Conservation (phyloP, 139 green algal species). For the Tetradesmus lagerheimii region DNA sequence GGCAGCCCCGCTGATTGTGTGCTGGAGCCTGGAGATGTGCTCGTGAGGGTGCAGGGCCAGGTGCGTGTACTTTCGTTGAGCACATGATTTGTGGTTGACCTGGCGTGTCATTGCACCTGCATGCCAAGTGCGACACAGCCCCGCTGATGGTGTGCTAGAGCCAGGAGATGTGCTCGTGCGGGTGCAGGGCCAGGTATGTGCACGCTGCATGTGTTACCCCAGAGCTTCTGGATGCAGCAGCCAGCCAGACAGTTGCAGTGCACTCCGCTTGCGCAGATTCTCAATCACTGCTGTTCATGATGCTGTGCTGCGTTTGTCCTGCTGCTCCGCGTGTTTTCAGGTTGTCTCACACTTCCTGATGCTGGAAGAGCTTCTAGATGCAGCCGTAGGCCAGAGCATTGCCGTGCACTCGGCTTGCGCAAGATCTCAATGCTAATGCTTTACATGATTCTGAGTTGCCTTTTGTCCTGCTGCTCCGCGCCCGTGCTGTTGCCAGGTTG, state of each 20-base stretch:
- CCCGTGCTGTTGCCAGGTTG: constrained; percentile 50
- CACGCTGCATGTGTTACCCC: too few species aligned
- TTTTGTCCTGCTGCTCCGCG: background rate
- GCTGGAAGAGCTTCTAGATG: constrained; percentile 88
- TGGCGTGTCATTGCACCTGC: too few species aligned
- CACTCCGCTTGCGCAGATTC: too few species aligned
- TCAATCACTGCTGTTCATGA: background rate
- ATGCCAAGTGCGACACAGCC: constrained; percentile 82
- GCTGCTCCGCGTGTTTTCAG: background rate
- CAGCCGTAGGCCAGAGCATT: constrained; percentile 58
- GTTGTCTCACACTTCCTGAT: constrained; percentile 86
- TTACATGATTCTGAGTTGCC: background rate
- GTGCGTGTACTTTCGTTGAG: too few species aligned
- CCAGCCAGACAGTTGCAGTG: too few species aligned
- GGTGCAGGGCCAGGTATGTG: too few species aligned
- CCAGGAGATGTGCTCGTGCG: constrained; percentile 88
- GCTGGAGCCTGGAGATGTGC: constrained; percentile 91
- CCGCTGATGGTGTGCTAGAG: constrained; percentile 81
- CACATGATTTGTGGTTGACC: too few species aligned
- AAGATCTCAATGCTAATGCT: background rate
- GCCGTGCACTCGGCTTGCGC: too few species aligned
- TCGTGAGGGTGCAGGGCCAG: constrained; percentile 74
- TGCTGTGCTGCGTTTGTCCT: background rate
- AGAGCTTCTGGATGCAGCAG: too few species aligned
- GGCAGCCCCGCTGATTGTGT: constrained; percentile 74